Conservation (phyloP, 1,284 basidiomycete genomes). For the Ustilago cynodontis region DNA sequence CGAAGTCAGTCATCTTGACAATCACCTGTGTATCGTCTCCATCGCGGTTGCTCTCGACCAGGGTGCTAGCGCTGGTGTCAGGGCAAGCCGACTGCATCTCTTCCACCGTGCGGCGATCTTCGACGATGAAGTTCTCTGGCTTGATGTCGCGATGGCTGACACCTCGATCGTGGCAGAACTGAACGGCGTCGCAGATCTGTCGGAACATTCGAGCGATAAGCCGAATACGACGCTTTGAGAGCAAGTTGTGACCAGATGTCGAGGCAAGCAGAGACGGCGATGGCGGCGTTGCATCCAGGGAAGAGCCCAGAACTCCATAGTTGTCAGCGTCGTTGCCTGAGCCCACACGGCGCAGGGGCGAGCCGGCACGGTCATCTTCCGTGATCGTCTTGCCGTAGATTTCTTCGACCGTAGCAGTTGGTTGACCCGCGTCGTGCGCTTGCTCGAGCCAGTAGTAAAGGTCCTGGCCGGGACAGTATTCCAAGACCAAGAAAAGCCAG, state of each 20-base stretch:
- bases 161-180: constrained; percentile 90
- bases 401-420: constrained; percentile 23
- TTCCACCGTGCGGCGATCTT: constrained; percentile 58
- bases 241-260: constrained; percentile 80
- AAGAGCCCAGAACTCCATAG: constrained; percentile 24
- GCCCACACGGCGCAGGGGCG: background rate
- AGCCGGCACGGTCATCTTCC: constrained; percentile 5
- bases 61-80: constrained; percentile 72
- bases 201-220: constrained; percentile 96
- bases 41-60: constrained; percentile 73
- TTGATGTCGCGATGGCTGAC: constrained; percentile 98
- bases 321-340: constrained; percentile 12
- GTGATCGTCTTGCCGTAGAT: constrained; percentile 5
- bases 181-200: constrained; percentile 98
- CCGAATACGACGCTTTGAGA: constrained; percentile 86
- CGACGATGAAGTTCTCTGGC: constrained; percentile 75
- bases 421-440: constrained; percentile 66
- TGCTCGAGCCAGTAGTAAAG: constrained; percentile 88
- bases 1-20: constrained; percentile 97
- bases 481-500: constrained; percentile 83
- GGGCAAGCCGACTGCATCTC: constrained; percentile 73
- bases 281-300: constrained; percentile 75
- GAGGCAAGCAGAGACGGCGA: constrained; percentile 88
- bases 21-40: constrained; percentile 72
- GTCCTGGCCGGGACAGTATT: constrained; percentile 96